Conservation (phyloP, 83 land plant species). For the Isoetes engelmannii region DNA sequence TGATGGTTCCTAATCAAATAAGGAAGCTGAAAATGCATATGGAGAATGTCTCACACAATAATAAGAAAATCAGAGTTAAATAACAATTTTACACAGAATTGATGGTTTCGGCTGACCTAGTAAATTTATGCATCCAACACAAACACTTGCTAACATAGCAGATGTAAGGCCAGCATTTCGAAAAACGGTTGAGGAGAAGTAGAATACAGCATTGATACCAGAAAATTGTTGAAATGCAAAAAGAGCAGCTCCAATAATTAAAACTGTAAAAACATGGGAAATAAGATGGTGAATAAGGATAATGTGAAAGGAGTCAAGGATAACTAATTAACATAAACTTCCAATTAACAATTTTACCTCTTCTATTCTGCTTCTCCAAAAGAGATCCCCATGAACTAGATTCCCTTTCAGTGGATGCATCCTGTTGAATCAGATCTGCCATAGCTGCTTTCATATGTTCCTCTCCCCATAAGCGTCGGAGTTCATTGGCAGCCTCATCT, state of each 20-base stretch:
- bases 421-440: conserved; percentile 7
- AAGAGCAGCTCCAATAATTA: conserved; percentile 62
- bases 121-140: conserved; percentile 58
- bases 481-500: conserved; percentile 12
- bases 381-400: no score
- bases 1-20: conserved; percentile 4
- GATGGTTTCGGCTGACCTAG: conserved; percentile 36
- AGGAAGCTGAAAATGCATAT: neutral
- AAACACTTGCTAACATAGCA: conserved; percentile 51
- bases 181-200: conserved; percentile 77
- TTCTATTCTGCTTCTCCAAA: no score
- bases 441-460: conserved; percentile 5
- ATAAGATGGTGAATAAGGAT: no score
- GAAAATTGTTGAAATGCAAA: conserved; percentile 84
- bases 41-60: neutral
- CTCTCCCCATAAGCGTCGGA: conserved; percentile 12
- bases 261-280: conserved; percentile 40
- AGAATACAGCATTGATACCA: conserved; percentile 92
- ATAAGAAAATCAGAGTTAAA: neutral
- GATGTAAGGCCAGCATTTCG: conserved; percentile 65
- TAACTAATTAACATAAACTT: no score
- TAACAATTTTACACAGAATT: no score
- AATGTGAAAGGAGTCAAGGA: no score
- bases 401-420: neutral
- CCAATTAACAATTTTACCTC: no score